Evolutionary conservation across 2,329 filamentous ascomycete species (phyloP).

Genomic region (Sporothrix sp.): DNA sequence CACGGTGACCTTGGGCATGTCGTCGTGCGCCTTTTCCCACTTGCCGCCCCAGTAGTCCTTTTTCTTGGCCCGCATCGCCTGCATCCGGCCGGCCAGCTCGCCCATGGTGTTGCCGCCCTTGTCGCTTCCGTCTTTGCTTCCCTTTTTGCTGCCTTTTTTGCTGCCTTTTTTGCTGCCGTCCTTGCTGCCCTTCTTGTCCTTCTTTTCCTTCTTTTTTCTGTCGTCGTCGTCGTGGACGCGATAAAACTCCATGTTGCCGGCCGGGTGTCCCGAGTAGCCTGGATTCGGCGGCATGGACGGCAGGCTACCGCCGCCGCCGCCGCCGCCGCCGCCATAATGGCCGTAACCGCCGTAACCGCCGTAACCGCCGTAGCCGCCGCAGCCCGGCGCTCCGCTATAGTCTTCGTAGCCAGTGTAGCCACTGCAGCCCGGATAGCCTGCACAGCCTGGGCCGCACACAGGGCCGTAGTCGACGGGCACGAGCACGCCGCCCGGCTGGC

Average conservation of each 20-base stretch:
- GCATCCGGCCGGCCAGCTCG: constrained; percentile 1
- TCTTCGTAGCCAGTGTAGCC: not conserved
- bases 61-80: not conserved
- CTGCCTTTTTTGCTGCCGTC: not conserved
- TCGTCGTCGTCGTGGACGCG: not conserved
- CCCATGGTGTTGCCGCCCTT: not conserved
- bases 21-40: not conserved
- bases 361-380: not conserved
- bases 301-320: not conserved
- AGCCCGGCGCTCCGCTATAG: no score
- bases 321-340: no score
- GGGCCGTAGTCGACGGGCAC: not conserved
- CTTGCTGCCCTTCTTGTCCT: not conserved
- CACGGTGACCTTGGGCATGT: not conserved
- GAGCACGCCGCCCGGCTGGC: not conserved
- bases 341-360: not conserved
- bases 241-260: constrained; percentile 9
- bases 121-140: not conserved
- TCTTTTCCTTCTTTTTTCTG: not conserved
- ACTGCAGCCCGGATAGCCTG: not conserved
- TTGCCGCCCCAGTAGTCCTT: not conserved
- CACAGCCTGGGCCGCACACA: no score
- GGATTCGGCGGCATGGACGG: not conserved
- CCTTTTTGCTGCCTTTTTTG: not conserved
- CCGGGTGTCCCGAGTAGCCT: constrained; percentile 6